Evolutionary conservation across 1,284 basidiomycete genomes (phyloP), one percentile per base, ranked within the genome.

Genomic region (Irpex rosettiformis): DNA sequence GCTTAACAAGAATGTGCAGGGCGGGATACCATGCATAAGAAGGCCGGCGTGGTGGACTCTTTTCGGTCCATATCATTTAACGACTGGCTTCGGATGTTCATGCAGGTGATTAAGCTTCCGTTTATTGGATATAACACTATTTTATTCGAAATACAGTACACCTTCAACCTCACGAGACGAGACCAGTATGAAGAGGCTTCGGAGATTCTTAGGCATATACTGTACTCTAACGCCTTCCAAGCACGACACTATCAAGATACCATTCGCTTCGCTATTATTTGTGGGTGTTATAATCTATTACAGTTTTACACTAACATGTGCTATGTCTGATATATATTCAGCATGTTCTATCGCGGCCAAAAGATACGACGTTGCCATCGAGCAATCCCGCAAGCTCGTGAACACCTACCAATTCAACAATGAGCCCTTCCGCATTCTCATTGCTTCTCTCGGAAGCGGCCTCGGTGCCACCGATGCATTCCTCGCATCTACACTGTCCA

Each of bases 1-100:
- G n/a, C n/a, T n/a, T n/a, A n/a, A n/a, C n/a, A n/a, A n/a, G n/a
- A n/a, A n/a, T n/a, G n/a, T n/a, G n/a, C 40, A 69, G 71, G 70
- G 6, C 67, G 66, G n/a, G 69, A 75, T 25, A 65, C 68, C 61
- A 62, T 73, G 18, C 51, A 65, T 24, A 70, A 73, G 53, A 74
- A 73, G 55, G 65, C 74, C 56, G 47, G 69, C 60, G 51, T 57
- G 62, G 79, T 86, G 0, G 77, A 83, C 54, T 74, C 81, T 1
- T 98, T 96, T 71, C 86, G 95, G 4, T 90, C 91, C 0, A 79
- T 97, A n/a, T 79, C 79, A 1, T 91, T 94, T 64, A 88, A 91
- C 59, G 86, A 92, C 55, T 98, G 96, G 96, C 72, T 96, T 53
- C 77, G 79, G 3, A 70, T 98, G 21, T 88, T 95, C 65, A 85